phyloP scores from a whole-genome alignment of 2,329 filamentous ascomycete species.

The Colletotrichum euphorbiae region DNA sequence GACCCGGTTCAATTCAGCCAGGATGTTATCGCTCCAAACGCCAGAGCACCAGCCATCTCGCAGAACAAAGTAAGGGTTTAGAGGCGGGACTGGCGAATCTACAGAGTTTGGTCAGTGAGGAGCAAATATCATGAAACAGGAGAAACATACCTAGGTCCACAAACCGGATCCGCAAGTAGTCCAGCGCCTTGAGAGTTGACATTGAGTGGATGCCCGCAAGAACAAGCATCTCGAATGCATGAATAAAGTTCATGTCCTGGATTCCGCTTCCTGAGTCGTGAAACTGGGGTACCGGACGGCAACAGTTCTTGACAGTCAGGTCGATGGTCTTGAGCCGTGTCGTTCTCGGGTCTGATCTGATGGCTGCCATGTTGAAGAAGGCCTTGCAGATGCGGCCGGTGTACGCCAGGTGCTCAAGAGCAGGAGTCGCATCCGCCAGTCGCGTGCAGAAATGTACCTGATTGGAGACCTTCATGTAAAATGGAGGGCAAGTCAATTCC shows the following conservation, averaged over 20 bases:
- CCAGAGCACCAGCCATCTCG: conserved; percentile 71
- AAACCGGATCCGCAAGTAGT: conserved; percentile 77
- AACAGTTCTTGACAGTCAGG: conserved; percentile 80
- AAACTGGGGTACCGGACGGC: conserved; percentile 65
- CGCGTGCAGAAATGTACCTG: conserved; percentile 70
- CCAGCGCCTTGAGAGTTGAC: conserved; percentile 67
- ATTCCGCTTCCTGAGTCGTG: conserved; percentile 77
- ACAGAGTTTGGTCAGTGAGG: conserved; percentile 42
- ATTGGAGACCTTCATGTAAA: conserved; percentile 69
- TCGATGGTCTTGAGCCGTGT: conserved; percentile 74
- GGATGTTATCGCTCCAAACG: conserved; percentile 77
- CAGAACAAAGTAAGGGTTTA: conserved; percentile 80
- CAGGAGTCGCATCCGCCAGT: conserved; percentile 70
- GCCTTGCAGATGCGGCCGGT: conserved; percentile 77
- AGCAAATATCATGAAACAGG: not conserved
- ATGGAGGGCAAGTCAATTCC: conserved; percentile 69
- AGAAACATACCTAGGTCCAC: conserved; percentile 72
- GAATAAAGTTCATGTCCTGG: conserved; percentile 78
- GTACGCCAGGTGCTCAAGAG: conserved; percentile 76
- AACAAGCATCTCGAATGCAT: conserved; percentile 76
- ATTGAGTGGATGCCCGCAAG: conserved; percentile 72
- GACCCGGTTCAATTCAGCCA: conserved; percentile 68
- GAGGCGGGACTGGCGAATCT: conserved; percentile 76
- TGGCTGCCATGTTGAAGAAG: conserved; percentile 73
- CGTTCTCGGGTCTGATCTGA: conserved; percentile 59